Conservation (phyloP, 2,329 filamentous ascomycete genomes). For the Rhinocladiella similis region DNA sequence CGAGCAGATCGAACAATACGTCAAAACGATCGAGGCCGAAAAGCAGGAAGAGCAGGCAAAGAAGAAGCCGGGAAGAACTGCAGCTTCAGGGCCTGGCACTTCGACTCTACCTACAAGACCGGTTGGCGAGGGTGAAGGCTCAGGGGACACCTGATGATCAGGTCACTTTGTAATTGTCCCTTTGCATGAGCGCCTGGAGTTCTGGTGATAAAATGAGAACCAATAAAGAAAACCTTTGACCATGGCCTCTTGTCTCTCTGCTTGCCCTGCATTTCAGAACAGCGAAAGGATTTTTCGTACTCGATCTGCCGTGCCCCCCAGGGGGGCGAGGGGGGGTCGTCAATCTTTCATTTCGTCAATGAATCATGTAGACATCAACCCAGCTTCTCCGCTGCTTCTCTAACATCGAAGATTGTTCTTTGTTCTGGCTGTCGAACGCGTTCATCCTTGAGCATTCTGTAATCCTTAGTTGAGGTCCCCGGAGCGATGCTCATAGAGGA, state of each 20-base stretch:
- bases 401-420: slow-evolving; percentile 73
- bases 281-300: too few species aligned
- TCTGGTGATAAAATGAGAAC: slow-evolving; percentile 16
- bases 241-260: not conserved
- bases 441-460: slow-evolving; percentile 87
- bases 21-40: slow-evolving; percentile 98
- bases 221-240: slow-evolving; percentile 2
- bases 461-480: not conserved
- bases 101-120: slow-evolving; percentile 70
- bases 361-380: slow-evolving; percentile 43
- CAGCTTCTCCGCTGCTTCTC: slow-evolving; percentile 71
- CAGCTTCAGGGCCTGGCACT: slow-evolving; percentile 38
- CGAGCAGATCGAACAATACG: slow-evolving; percentile 94
- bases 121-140: slow-evolving; percentile 44
- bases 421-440: slow-evolving; percentile 62
- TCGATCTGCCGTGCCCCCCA: too few species aligned
- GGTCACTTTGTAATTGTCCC: not conserved
- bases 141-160: slow-evolving; percentile 18
- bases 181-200: slow-evolving; percentile 30
- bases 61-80: slow-evolving; percentile 77
- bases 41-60: slow-evolving; percentile 98
- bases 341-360: too few species aligned
- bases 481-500: too few species aligned
- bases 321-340: too few species aligned
- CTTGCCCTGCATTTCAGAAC: not conserved